Conservation (phyloP, 139 green algal genomes). For the Closterium sp. region DNA sequence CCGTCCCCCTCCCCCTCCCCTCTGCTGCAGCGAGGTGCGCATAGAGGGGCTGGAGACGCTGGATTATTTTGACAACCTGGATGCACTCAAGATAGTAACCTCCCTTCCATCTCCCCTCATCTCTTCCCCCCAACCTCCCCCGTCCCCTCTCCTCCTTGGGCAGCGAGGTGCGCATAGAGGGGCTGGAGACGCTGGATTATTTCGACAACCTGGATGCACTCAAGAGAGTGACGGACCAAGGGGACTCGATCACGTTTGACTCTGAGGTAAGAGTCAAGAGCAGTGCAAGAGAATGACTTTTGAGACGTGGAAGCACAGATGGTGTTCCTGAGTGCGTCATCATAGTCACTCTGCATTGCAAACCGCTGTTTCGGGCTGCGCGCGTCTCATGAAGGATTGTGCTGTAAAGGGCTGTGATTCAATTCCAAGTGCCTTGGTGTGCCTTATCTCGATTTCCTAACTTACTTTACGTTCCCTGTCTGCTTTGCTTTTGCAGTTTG, state of each 20-base stretch:
- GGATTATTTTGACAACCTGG: not conserved
- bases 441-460: not conserved
- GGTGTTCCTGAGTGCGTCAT: too few relatives aligned
- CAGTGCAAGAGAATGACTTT: too few relatives aligned
- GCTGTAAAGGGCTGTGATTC: too few relatives aligned
- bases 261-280: slow-evolving; percentile 23
- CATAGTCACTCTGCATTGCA: too few relatives aligned
- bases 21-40: not conserved
- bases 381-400: too few relatives aligned
- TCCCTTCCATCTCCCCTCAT: not conserved
- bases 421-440: too few relatives aligned
- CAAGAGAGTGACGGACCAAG: slow-evolving; percentile 25
- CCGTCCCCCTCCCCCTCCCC: not conserved
- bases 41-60: not conserved
- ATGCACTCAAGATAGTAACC: not conserved
- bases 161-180: slow-evolving; percentile 44
- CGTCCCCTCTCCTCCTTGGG: not conserved
- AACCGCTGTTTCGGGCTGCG: too few relatives aligned
- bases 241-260: slow-evolving; percentile 40
- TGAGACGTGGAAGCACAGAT: too few relatives aligned
- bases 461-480: not conserved
- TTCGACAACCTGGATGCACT: slow-evolving; percentile 13
- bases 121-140: not conserved
- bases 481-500: slow-evolving; percentile 35
- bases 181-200: slow-evolving; percentile 47